Evolutionary conservation across 257 asterid genomes (phyloP), one percentile per base, ranked within the genome.

Genomic region (Rauvolfia tetraphylla): DNA sequence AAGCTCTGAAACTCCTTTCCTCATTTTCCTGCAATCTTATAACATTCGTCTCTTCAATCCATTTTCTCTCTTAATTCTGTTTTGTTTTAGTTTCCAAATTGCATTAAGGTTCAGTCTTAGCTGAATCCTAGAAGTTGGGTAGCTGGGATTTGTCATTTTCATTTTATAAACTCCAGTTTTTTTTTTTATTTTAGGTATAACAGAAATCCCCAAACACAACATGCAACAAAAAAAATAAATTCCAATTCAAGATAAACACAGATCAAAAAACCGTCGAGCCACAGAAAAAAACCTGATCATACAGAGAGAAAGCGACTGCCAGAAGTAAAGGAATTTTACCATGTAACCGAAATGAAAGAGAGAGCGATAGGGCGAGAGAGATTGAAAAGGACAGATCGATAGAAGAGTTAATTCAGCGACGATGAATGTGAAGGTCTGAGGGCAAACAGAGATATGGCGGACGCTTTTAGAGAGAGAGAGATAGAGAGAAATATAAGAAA

Each of bases 341-440:
- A n/a, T 79, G 73, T 29, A 59, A 71, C 72, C 33, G 29, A 54
- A 67, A 23, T 23, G 69, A 74, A 39, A 61, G 56, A 11, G 70
- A 33, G 44, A n/a, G n/a, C n/a, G n/a, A 20, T 23, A 34, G 34
- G 25, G 59, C n/a, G 59, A 66, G 48, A 4, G 2, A 34, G 49
- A 33, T 42, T 15, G 23, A 11, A 14, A 27, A 41, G 34, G 41
- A 62, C 63, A 71, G 79, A 76, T 66, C 65, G 78, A 76, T 76
- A 78, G 78, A 75, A 46, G 58, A 53, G 59, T 31, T 54, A 70
- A 77, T 49, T 71, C 74, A 59, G 69, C 53, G 75, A 63, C 13
- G 59, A 39, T 33, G 72, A 33, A 51, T 27, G 66, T 25, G 42
- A 59, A 49, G n/a, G 56, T 22, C 3, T 31, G 29, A 31, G 48